Evolutionary conservation across 129 eudicot genomes (phyloP).

Genomic region (Flaveria sonorensis): DNA sequence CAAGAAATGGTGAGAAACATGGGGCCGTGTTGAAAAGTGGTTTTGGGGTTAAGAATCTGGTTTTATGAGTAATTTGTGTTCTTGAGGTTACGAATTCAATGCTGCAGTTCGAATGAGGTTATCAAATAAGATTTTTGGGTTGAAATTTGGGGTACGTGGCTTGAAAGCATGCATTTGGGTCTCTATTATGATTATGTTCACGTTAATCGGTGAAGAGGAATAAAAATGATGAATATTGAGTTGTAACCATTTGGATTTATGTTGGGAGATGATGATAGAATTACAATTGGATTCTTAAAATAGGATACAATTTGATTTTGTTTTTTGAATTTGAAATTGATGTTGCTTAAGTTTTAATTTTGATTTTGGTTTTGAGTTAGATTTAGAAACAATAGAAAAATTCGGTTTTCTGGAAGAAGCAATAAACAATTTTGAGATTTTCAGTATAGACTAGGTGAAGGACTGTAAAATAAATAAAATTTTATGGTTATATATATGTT

Average conservation of each 20-base stretch:
- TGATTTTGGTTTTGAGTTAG: background rate
- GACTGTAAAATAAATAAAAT: background rate
- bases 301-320: background rate
- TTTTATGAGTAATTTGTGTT: background rate
- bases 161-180: background rate
- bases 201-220: background rate
- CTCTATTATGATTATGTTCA: background rate
- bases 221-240: background rate
- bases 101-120: background rate
- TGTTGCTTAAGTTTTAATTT: background rate
- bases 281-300: background rate
- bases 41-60: background rate
- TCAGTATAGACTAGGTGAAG: background rate
- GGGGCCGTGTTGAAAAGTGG: background rate
- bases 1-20: background rate
- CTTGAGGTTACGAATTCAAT: background rate
- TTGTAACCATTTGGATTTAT: background rate
- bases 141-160: constrained; percentile 7
- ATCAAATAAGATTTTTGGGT: background rate
- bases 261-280: background rate
- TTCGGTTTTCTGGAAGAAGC: background rate
- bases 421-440: background rate
- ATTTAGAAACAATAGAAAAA: background rate
- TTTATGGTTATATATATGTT: no score
- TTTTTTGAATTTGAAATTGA: no score